These are phyloP conservation scores for Thalia dealbata DNA, from an alignment of 176 grass and related monocot species.

Conservation along the genomic window DNA sequence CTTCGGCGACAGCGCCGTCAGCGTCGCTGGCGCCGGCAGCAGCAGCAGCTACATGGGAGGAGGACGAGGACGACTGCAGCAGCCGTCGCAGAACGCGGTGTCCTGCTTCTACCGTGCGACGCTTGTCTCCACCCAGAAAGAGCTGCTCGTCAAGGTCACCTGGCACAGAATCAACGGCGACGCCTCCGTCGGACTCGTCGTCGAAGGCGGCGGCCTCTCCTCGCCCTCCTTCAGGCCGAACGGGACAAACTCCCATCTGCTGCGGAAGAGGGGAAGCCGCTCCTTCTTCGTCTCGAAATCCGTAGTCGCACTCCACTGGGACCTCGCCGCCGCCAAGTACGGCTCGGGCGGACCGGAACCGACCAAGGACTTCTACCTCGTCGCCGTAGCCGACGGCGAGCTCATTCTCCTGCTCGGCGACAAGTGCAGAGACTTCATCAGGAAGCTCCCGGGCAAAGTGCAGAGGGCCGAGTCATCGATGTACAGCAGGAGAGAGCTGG, in stretches of 20 bases:
- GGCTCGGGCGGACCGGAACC: background rate
- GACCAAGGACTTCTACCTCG: slow-evolving; percentile 1
- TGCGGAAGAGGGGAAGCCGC: background rate
- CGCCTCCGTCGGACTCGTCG: background rate
- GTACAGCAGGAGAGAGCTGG: background rate
- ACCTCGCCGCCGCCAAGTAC: background rate
- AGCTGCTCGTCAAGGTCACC: background rate
- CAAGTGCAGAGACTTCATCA: background rate
- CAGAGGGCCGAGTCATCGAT: background rate
- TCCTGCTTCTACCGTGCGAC: background rate
- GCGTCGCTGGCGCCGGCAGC: background rate
- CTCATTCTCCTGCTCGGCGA: background rate
- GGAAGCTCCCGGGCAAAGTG: background rate
- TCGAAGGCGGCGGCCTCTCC: background rate
- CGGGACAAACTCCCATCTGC: background rate
- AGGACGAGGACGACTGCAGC: background rate
- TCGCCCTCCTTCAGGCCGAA: background rate
- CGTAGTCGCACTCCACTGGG: background rate
- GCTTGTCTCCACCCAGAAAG: background rate
- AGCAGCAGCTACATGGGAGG: background rate
- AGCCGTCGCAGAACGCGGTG: background rate
- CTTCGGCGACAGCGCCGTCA: background rate
- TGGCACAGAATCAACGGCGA: slow-evolving; percentile 3
- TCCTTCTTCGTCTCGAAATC: background rate
- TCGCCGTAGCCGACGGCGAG: background rate